Conservation (phyloP, 2,329 filamentous ascomycete species). For the Cladosporium austrohemisphaericum region DNA sequence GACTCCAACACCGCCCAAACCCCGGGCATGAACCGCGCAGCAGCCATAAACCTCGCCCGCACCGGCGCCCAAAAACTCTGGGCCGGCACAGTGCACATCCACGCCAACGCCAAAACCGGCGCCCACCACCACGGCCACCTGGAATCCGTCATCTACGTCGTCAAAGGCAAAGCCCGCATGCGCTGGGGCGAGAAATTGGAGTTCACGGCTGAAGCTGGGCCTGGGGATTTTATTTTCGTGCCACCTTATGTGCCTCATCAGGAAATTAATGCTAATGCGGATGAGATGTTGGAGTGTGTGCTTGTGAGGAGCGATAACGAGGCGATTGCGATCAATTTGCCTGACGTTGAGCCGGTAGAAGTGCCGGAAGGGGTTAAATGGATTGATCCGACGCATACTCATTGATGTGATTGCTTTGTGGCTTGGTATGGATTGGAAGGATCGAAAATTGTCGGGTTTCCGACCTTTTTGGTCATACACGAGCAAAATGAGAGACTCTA, state of each 20-base stretch:
- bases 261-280: constrained; percentile 43
- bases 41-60: constrained; percentile 44
- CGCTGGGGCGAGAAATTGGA: constrained; percentile 45
- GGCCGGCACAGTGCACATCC: constrained; percentile 45
- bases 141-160: constrained; percentile 45
- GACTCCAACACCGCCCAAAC: constrained; percentile 43
- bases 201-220: constrained; percentile 45
- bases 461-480: too few species aligned
- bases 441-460: neutral
- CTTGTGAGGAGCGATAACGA: constrained; percentile 43
- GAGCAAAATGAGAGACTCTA: too few species aligned
- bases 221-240: constrained; percentile 47
- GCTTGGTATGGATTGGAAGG: neutral
- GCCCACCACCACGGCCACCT: constrained; percentile 46
- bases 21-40: constrained; percentile 43
- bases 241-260: constrained; percentile 46
- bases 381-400: constrained; percentile 43
- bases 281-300: constrained; percentile 43
- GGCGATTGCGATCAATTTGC: constrained; percentile 44
- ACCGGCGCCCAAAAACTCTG: constrained; percentile 45
- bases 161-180: constrained; percentile 45
- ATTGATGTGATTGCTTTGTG: neutral
- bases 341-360: constrained; percentile 42
- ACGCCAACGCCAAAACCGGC: constrained; percentile 44
- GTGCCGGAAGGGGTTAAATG: constrained; percentile 43